Conservation (phyloP, 768 basidiomycete species). For the Mrakia gelida region DNA sequence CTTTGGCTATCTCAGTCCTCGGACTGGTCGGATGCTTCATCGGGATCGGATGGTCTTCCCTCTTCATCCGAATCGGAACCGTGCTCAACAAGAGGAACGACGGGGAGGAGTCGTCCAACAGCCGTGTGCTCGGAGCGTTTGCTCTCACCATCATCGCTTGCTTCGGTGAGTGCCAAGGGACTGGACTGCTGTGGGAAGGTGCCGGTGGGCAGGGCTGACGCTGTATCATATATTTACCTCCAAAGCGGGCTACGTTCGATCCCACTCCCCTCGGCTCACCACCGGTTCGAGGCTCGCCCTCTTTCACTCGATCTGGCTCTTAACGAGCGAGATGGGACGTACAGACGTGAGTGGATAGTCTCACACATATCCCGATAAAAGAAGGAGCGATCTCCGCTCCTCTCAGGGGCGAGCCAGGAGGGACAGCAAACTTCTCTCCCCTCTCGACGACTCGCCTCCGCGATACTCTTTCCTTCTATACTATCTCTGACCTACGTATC, state of each 20-base stretch:
- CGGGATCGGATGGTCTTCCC: not conserved
- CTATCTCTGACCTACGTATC: not conserved
- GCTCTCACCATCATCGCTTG: not conserved
- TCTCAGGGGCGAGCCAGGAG: too few relatives aligned
- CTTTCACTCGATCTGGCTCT: slow-evolving; percentile 30
- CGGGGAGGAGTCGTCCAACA: not conserved
- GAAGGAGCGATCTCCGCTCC: too few relatives aligned
- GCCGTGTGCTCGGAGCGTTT: not conserved
- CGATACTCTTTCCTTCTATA: not conserved
- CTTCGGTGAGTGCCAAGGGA: not conserved
- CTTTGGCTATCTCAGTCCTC: not conserved
- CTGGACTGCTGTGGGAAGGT: too few relatives aligned
- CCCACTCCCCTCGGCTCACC: slow-evolving; percentile 6
- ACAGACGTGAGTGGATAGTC: not conserved
- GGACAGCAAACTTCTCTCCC: too few relatives aligned
- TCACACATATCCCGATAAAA: too few relatives aligned
- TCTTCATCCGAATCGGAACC: not conserved
- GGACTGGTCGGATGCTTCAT: slow-evolving; percentile 5
- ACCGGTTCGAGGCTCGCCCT: slow-evolving; percentile 18
- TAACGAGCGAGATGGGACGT: slow-evolving; percentile 1
- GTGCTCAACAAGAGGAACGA: not conserved
- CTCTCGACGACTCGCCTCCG: too few relatives aligned
- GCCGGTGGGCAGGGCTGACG: too few relatives aligned
- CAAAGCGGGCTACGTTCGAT: slow-evolving; percentile 11
- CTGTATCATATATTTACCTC: not conserved